These are phyloP conservation scores for Rhizophagus prolifer DNA, from an alignment of 192 early-diverging fungal species.

Conservation along the genomic window DNA sequence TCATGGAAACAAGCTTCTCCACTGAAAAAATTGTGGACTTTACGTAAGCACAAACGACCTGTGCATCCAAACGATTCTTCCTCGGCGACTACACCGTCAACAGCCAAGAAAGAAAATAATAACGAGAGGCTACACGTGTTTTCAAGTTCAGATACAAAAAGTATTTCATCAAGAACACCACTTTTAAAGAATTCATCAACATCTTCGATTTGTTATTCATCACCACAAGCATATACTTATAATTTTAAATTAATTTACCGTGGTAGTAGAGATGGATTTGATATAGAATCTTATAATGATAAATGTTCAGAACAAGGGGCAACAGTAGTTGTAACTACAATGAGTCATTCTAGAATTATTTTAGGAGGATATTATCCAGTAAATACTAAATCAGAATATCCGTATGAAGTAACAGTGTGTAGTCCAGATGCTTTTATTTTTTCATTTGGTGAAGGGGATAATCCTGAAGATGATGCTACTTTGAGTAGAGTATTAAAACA, in stretches of 20 bases:
- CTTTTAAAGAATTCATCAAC: not conserved
- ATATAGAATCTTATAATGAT: not conserved
- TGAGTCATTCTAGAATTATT: constrained; percentile 6
- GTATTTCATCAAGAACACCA: not conserved
- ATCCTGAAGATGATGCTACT: not conserved
- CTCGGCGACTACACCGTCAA: not conserved
- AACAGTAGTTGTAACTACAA: constrained; percentile 2
- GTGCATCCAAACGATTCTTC: not conserved
- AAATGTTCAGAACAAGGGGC: not conserved
- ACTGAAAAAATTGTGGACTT: not conserved
- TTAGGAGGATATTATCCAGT: constrained; percentile 23
- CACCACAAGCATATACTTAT: not conserved
- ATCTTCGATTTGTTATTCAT: not conserved
- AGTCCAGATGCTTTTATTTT: constrained; percentile 8
- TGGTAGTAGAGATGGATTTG: constrained; percentile 28
- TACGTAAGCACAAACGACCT: not conserved
- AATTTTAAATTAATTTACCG: constrained; percentile 23
- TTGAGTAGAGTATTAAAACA: constrained; percentile 5
- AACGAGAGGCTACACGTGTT: not conserved
- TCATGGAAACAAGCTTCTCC: not conserved
- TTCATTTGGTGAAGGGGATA: constrained; percentile 20
- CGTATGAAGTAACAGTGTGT: not conserved
- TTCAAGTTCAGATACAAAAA: constrained; percentile 1
- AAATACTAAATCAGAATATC: not conserved
- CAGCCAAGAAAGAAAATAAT: not conserved